Percentiles rank a stretch among this genome's conserved stretches.
These are phyloP conservation scores for Phytophthora multivora DNA, from an alignment of 352 stramenopile species.

Conservation along the genomic window DNA sequence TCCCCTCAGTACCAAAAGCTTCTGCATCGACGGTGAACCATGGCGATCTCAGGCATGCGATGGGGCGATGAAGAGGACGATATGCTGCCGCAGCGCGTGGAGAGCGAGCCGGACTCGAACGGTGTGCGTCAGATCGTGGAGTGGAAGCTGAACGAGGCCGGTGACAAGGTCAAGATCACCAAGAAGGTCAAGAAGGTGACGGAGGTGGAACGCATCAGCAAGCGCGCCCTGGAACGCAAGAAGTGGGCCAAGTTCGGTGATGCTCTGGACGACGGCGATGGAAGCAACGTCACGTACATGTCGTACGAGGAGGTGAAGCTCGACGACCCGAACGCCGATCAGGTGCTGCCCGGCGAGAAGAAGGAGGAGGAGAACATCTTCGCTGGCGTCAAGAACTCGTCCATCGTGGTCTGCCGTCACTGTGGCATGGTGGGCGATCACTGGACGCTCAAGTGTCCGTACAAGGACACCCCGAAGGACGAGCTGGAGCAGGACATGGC, in stretches of 20 bases:
- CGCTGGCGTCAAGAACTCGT: constrained; percentile 86
- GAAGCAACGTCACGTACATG: constrained; percentile 88
- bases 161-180: constrained; percentile 92
- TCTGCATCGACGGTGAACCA: constrained; percentile 24
- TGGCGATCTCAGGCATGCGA: constrained; percentile 77
- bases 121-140: constrained; percentile 88
- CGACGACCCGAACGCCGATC: constrained; percentile 88
- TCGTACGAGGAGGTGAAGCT: constrained; percentile 83
- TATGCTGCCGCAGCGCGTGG: constrained; percentile 78
- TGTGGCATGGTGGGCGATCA: constrained; percentile 91
- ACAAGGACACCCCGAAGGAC: constrained; percentile 87
- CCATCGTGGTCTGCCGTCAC: constrained; percentile 89
- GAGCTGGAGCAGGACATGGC: constrained; percentile 76
- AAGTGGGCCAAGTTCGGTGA: constrained; percentile 87
- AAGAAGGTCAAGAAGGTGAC: constrained; percentile 91
- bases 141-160: constrained; percentile 89
- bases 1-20: constrained; percentile 7
- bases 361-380: constrained; percentile 91
- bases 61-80: constrained; percentile 82
- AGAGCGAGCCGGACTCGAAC: constrained; percentile 81
- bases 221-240: constrained; percentile 83
- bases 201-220: constrained; percentile 83
- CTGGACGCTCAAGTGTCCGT: constrained; percentile 92
- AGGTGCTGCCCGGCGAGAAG: constrained; percentile 87
- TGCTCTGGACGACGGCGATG: constrained; percentile 68